Base-by-base conservation (phyloP, 2,329 filamentous ascomycete genomes). In the Nothomitra cinnamomea region DNA sequence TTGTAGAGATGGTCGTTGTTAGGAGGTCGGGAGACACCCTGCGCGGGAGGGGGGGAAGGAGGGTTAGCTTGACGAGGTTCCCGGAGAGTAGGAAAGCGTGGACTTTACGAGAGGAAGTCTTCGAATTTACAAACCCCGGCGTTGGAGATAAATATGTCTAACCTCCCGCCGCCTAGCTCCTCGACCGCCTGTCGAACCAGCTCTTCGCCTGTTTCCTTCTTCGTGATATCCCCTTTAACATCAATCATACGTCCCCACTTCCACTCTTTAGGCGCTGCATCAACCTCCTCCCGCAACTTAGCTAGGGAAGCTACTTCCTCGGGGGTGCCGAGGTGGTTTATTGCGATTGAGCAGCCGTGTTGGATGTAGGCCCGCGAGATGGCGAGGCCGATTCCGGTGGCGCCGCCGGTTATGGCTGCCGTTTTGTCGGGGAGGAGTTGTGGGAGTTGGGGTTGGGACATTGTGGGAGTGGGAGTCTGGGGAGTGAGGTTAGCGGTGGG, bases 101-200 rank as follows among this genome's bases (percentile, higher is more conserved):
- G n/a, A n/a, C n/a, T n/a, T n/a, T n/a, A 81, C 76, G 83, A 79
- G 22, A 95, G 69, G 63, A 95, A 94, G 59, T 94, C 85, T 55
- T 83, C 82, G 67, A 95, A 95, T 58, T 85, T 77, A 72, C 87
- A 95, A 56, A 95, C 77, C 5, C 88, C 88, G 2, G 88, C 88
- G 69, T 95, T 95, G 65, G 81, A 86, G 25, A 95, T 84, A 66
- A 90, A 90, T 5, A 94, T 72, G 67, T 87, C 83, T 35, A 88
- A 69, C 2, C 79, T 72, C 21, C 22, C 43, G 19, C 43, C 24
- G 0, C 69, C 68, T 43, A 69, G 70, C 1, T 58, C 59, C 55
- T 75, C 65, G 1, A 89, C 82, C 0, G 83, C 81, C 58, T 75
- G 72, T 12, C 71, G 68, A 4, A 95, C 81, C 22, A 95, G 75